Base-by-base conservation (phyloP, 208 protist genomes). In the Crithidia bombi region DNA sequence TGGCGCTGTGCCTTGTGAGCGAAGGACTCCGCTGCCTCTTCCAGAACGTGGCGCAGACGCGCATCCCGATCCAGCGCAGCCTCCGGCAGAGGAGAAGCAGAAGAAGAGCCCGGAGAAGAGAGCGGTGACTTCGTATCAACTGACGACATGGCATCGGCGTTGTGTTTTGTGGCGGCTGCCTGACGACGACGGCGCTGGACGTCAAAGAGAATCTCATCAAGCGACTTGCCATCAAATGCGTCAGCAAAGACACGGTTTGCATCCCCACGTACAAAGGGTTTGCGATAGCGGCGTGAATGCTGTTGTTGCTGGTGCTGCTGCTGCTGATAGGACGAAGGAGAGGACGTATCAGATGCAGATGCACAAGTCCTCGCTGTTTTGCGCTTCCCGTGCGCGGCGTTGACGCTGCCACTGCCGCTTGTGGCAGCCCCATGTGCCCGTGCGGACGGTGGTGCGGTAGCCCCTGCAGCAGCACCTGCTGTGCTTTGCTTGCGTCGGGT, bases 131-230 rank as follows among this genome's bases (percentile, higher is more conserved):
- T n/a, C n/a, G n/a, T n/a, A n/a, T n/a, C n/a, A n/a, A n/a, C n/a
- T n/a, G n/a, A n/a, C n/a, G n/a, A n/a, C n/a, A n/a, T n/a, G 19
- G 54, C 28, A 41, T 23, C 41, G 23, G 39, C 46, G 25, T 5
- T 36, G 26, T 26, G 17, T 25, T 57, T 55, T 28, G 55, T 58
- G 44, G 47, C 51, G 54, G 51, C 56, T 7, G 38, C 36, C n/a
- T 77, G 63, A 0, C 85, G 87, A 26, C 78, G 65, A 21, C 82
- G 81, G 10, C 83, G 83, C 30, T 79, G 87, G 10, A 78, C 79
- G 65, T 92, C 74, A 59, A 96, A 96, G 17, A 96, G 58, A 51
- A 96, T 79, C 54, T 96, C 77, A 57, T 96, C 86, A 11, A 96
- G 65, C 26, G 86, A 81, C 77, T 89, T 87, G 7, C 91, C 91